A percentile compares a stretch with the other conserved stretches of the same genome.
Conservation (phyloP, 345 rosid species). For the Citrus maxima region DNA sequence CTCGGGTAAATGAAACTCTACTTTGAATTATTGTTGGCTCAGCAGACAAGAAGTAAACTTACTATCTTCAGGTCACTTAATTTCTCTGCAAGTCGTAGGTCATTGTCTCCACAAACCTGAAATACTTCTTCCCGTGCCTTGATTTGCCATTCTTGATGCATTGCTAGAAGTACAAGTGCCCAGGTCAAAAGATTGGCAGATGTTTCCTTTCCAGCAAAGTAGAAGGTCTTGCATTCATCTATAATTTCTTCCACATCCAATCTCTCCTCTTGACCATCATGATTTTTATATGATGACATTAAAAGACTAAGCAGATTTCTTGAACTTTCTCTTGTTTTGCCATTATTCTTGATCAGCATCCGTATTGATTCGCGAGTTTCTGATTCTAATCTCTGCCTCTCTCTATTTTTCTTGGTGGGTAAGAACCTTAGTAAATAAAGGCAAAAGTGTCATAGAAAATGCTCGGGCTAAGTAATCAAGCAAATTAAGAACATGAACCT, state of each 20-base stretch:
- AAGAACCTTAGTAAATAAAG: constrained; percentile 41
- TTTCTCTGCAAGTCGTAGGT: constrained; percentile 34
- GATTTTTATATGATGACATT: constrained; percentile 46
- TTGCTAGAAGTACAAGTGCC: constrained; percentile 64
- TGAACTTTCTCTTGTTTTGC: constrained; percentile 29
- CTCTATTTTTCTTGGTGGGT: constrained; percentile 75
- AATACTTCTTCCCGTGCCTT: constrained; percentile 71
- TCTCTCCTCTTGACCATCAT: constrained; percentile 53
- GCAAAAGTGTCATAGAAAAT: not conserved
- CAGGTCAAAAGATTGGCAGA: constrained; percentile 66
- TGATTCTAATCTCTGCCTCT: constrained; percentile 63
- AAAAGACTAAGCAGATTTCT: constrained; percentile 56
- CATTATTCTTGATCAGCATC: constrained; percentile 44
- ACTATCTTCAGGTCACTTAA: constrained; percentile 65
- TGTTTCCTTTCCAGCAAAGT: constrained; percentile 89
- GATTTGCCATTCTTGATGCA: constrained; percentile 77
- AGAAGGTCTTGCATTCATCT: constrained; percentile 86
- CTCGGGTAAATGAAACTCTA: not conserved
- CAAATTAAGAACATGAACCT: not conserved
- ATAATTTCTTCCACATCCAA: constrained; percentile 66
- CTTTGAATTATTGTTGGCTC: not conserved
- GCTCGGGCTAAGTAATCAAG: not conserved
- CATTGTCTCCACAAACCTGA: constrained; percentile 29
- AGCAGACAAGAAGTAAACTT: constrained; percentile 17
- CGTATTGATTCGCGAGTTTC: constrained; percentile 61